Evolutionary conservation across 1,284 basidiomycete species (phyloP).

Genomic region (Fomitopsis pinicola): DNA sequence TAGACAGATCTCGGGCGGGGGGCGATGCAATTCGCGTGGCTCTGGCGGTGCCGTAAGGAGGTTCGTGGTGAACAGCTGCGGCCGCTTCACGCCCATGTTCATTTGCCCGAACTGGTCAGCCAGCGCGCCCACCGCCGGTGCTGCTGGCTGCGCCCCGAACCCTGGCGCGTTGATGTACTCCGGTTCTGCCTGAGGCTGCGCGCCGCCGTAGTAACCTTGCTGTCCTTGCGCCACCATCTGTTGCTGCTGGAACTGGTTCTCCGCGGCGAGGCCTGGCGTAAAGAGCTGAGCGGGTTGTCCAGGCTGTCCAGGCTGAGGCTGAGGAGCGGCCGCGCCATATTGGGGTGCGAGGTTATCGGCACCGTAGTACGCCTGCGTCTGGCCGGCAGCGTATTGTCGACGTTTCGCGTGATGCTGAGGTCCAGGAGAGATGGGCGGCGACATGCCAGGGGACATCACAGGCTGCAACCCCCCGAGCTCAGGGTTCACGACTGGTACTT

Average conservation of each 20-base stretch:
- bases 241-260: constrained; percentile 61
- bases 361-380: constrained; percentile 84
- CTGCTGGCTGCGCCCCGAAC: constrained; percentile 52
- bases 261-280: constrained; percentile 74
- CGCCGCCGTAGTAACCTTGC: constrained; percentile 41
- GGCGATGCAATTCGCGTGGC: constrained; percentile 74
- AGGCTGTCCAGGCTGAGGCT: constrained; percentile 26
- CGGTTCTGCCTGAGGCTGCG: constrained; percentile 38
- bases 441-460: background rate
- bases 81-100: constrained; percentile 71
- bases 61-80: constrained; percentile 80
- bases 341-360: constrained; percentile 37
- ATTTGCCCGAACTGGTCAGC: constrained; percentile 86
- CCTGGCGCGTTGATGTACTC: constrained; percentile 56
- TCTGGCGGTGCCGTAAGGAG: constrained; percentile 88
- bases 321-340: constrained; percentile 29
- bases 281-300: constrained; percentile 66
- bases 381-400: constrained; percentile 87
- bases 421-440: constrained; percentile 36
- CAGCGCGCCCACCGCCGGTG: constrained; percentile 58
- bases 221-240: constrained; percentile 36
- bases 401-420: constrained; percentile 54
- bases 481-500: constrained; percentile 33
- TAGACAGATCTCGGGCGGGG: constrained; percentile 87
- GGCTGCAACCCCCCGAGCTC: constrained; percentile 34